Evolutionary conservation across 2,329 filamentous ascomycete genomes (phyloP), one percentile per base, ranked within the genome.

Genomic region (Lizonia empirigonia): DNA sequence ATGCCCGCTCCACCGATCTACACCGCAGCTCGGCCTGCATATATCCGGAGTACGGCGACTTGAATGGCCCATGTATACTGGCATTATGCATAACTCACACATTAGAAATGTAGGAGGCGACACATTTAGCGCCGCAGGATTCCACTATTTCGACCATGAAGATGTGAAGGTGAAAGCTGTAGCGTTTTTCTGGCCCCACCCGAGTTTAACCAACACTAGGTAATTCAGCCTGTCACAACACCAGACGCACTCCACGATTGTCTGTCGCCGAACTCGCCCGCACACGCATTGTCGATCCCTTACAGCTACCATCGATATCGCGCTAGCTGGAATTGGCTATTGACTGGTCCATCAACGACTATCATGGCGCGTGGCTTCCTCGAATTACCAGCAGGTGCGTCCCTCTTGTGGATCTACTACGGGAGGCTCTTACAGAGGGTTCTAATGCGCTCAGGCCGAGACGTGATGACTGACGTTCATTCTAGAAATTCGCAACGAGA

Each of bases 1-100:
- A 39, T 36, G 35, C 36, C 23, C 24, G 4, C 19, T 41, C 44
- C 36, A 41, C 36, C 20, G 36, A 40, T 48, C 44, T 40, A 48
- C 44, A 48, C 23, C 29, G 36, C 44, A 48, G 36, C 23, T 29
- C 16, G 23, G 23, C 22, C n/a, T 18, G 29, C 13, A 24, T 13
- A 7, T 13, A 23, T 18, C 12, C 32, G 13, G 16, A n/a, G n/a
- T 8, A 12, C 12, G 7, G 16, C 15, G 16, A 15, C 10, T 4
- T 5, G 15, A 19, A 15, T 16, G 10, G 18, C 15, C 10, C 15
- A 12, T 5, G 1, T 9, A n/a, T n/a, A n/a, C n/a, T n/a, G n/a
- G n/a, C n/a, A n/a, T n/a, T n/a, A n/a, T n/a, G n/a, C n/a, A n/a
- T n/a, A n/a, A n/a, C n/a, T n/a, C n/a, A n/a, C n/a, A n/a, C n/a